These are phyloP conservation scores for Hypsizygus ulmarius DNA, from an alignment of 1,284 basidiomycete species.

Conservation along the genomic window DNA sequence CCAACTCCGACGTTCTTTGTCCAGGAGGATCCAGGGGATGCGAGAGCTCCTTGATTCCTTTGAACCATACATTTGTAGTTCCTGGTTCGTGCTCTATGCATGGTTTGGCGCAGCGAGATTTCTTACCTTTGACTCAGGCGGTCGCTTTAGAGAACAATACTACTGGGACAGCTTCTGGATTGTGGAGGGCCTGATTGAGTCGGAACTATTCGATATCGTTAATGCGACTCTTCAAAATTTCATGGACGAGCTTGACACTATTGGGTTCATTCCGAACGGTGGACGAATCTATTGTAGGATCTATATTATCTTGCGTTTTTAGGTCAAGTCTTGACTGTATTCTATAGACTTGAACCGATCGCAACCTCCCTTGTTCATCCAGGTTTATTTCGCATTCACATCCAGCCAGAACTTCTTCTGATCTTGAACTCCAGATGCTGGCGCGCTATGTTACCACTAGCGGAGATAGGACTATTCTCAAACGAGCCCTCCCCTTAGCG, in stretches of 20 bases:
- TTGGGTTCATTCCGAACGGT: conserved; percentile 92
- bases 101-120: not conserved
- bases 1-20: conserved; percentile 73
- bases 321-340: conserved; percentile 5
- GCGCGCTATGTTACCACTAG: conserved; percentile 38
- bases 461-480: conserved; percentile 40
- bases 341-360: conserved; percentile 79
- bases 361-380: conserved; percentile 85
- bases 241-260: conserved; percentile 82
- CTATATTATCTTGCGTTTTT: conserved; percentile 1
- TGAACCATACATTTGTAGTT: conserved; percentile 89
- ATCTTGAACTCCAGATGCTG: conserved; percentile 37
- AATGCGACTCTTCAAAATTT: conserved; percentile 86
- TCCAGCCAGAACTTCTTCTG: not conserved
- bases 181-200: conserved; percentile 77
- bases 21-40: conserved; percentile 50
- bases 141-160: conserved; percentile 53
- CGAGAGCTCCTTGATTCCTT: conserved; percentile 81
- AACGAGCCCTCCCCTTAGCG: conserved; percentile 46
- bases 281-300: conserved; percentile 75
- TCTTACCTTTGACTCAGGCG: conserved; percentile 29
- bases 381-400: conserved; percentile 41
- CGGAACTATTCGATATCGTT: conserved; percentile 70
- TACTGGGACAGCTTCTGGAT: conserved; percentile 92
- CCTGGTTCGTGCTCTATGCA: conserved; percentile 55